Percentiles rank a stretch among this genome's conserved stretches.
Conservation (phyloP, 495 filamentous ascomycete species). For the Talaromyces nanjingensis region DNA sequence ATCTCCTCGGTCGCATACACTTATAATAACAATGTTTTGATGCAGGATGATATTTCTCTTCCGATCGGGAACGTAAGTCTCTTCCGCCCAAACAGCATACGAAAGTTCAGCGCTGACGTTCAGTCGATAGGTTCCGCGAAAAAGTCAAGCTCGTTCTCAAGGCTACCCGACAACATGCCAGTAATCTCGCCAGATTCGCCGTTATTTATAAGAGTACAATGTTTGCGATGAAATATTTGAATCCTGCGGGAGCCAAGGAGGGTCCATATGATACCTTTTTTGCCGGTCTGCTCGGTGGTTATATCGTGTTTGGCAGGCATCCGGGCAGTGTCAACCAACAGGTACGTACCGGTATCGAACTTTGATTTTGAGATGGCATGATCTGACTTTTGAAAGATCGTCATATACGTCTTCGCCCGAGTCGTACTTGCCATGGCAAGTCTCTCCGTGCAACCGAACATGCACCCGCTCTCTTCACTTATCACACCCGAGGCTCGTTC, state of each 20-base stretch:
- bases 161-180: conserved; percentile 84
- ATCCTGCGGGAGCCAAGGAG: conserved; percentile 50
- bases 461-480: conserved; percentile 35
- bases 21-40: not conserved
- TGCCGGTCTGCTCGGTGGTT: conserved; percentile 86
- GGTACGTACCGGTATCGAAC: conserved; percentile 20
- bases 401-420: conserved; percentile 94
- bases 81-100: not conserved
- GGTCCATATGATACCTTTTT: conserved; percentile 77
- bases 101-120: conserved; percentile 3
- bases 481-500: conserved; percentile 36
- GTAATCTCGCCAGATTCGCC: conserved; percentile 86
- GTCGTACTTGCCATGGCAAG: conserved; percentile 79
- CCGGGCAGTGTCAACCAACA: conserved; percentile 86
- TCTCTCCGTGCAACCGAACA: conserved; percentile 62
- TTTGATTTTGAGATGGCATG: not conserved
- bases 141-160: conserved; percentile 71
- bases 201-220: conserved; percentile 79
- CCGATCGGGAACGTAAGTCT: conserved; percentile 72
- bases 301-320: conserved; percentile 83
- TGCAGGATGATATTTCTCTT: conserved; percentile 88
- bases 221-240: conserved; percentile 59
- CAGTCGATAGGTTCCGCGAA: conserved; percentile 54
- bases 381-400: conserved; percentile 47
- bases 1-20: not conserved